Base-by-base conservation (phyloP, 768 basidiomycete genomes). In the Tricholoma saponaceum region DNA sequence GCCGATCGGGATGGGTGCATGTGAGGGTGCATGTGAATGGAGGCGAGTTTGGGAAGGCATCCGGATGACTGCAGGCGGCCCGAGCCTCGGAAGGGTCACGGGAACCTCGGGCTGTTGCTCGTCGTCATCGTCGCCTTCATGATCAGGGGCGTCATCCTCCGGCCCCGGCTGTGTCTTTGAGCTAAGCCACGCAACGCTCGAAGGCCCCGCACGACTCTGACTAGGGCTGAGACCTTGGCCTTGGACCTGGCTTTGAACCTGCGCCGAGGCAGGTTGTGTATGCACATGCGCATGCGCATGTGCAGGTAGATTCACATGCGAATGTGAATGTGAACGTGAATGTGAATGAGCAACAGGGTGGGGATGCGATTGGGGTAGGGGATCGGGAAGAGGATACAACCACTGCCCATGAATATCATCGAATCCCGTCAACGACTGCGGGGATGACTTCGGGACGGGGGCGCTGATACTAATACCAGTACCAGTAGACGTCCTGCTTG, bases 141-240 rank as follows among this genome's bases (percentile, higher is more conserved):
- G 22, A 53, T 41, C 52, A 49, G 52, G 44, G 52, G 57, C 51
- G n/a, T 20, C 50, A 53, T 57, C 60, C 60, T 26, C 46, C 26
- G 25, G 25, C 5, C 26, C 25, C 14, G 7, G 1, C 2, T 43
- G 18, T 43, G 20, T 10, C 5, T 18, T 10, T 6, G 52, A 61
- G 55, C 54, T 58, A 57, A 75, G 56, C 78, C 77, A 78, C 10
- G 73, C 74, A 49, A 78, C 73, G 35, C 71, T 69, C 1, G 76
- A 70, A n/a, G 76, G 76, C 1, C 60, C 64, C 52, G 56, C 64
- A 63, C 55, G 75, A 68, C 59, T 71, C 60, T 63, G 69, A 52
- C 44, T 46, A 25, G 16, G 25, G n/a, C n/a, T n/a, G n/a, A n/a
- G n/a, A 47, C 25, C 13, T 1, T 47, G 46, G 14, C 12, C 14